Base-by-base conservation (phyloP, 202 grass and related monocot genomes). In the Sporobolus alterniflorus region DNA sequence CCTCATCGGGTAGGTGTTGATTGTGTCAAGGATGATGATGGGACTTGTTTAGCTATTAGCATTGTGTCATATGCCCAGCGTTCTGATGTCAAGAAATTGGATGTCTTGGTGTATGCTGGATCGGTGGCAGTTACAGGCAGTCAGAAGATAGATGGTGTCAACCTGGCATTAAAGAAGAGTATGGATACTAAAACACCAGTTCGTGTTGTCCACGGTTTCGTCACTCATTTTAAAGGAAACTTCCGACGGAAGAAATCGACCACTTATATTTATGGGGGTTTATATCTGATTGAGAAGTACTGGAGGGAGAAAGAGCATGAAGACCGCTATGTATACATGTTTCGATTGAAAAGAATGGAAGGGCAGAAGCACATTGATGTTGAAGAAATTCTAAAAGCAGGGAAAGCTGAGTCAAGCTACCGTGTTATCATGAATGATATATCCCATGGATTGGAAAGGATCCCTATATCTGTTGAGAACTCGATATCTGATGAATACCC, bases 381-480 rank as follows among this genome's bases (percentile, higher is more conserved):
- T 43, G n/a, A 86, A 61, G 78, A 66, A 76, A 91, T 91, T 69
- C 32, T 93, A 43, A 71, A 90, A 67, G 82, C 79, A 36, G 72
- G 36, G 80, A 86, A 77, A 18, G 42, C 57, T 33, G 70, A 87
- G 84, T 65, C 86, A 76, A 51, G 62, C 64, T 55, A 75, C 39
- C n/a, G 28, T 70, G 18, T 93, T 69, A 69, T 86, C 50, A 82
- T 93, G 57, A 73, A 87, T 75, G 95, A 98, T 88, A 41, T 98
- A 40, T 98, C 95, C 33, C 59, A 55, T 16, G 95, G 95, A 61
- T 69, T 86, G 69, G 95, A 98, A 87, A 93, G 48, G 59, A 73
- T 98, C 51, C 95, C 90, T 13, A 50, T 98, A 67, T 77, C 90
- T 86, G 92, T 89, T 83, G 82, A 88, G n/a, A 95, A 98, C 70